These are phyloP conservation scores for Rostrohypoxylon terebratum DNA, from an alignment of 495 filamentous ascomycete genomes.

Conservation along the genomic window DNA sequence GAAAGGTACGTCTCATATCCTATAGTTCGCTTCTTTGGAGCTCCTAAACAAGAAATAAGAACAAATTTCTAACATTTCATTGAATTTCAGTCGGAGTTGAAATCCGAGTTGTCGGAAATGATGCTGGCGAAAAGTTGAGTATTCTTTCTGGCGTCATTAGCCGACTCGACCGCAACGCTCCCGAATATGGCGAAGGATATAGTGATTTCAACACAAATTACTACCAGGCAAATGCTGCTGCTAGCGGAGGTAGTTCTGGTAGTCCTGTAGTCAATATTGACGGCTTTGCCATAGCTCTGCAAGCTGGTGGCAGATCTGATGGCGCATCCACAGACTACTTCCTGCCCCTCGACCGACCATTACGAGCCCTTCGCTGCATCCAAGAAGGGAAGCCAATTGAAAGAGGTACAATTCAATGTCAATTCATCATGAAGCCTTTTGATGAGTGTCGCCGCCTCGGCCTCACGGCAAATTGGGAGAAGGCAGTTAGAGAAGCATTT, in stretches of 20 bases:
- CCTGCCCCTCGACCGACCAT: slow-evolving; percentile 88
- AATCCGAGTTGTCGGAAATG: slow-evolving; percentile 97
- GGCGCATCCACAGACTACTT: slow-evolving; percentile 99
- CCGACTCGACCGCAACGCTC: slow-evolving; percentile 93
- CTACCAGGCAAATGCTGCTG: slow-evolving; percentile 96
- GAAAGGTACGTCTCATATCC: slow-evolving; percentile 54
- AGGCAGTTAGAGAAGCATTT: slow-evolving; percentile 79
- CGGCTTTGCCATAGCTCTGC: slow-evolving; percentile 90
- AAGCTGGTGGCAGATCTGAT: slow-evolving; percentile 93
- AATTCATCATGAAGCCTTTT: slow-evolving; percentile 97
- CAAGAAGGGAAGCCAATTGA: slow-evolving; percentile 77
- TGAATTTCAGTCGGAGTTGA: slow-evolving; percentile 78
- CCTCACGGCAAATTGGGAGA: slow-evolving; percentile 86
- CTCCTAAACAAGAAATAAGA: background rate
- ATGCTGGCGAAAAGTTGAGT: slow-evolving; percentile 98
- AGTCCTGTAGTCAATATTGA: slow-evolving; percentile 97
- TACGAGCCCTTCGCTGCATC: slow-evolving; percentile 87
- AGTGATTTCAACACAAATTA: slow-evolving; percentile 99
- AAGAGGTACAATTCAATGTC: slow-evolving; percentile 95
- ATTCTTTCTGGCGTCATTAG: slow-evolving; percentile 98
- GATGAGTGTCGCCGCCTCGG: slow-evolving; percentile 96
- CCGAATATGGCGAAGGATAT: slow-evolving; percentile 98
- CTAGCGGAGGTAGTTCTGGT: slow-evolving; percentile 94
- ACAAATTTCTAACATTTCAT: slow-evolving; percentile 1
- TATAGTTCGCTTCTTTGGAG: background rate